Base-by-base conservation (phyloP, 768 basidiomycete species). In the Rhizopogon roseolus region DNA sequence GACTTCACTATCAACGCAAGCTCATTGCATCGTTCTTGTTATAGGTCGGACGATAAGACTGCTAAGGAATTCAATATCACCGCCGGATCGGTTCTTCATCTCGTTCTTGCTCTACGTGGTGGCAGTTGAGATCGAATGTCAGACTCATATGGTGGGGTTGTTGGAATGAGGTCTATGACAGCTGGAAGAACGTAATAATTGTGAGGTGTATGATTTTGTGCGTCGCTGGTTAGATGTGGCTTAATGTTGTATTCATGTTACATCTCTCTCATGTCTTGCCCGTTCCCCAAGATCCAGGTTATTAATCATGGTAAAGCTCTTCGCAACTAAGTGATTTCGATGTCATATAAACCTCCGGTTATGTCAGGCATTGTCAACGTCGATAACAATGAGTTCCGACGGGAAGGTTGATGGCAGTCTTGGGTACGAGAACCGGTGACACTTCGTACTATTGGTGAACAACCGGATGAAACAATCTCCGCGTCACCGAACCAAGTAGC, bases 21-120 rank as follows among this genome's bases (percentile, higher is more conserved):
- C 16, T 44, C 10, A 45, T 7, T 16, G 39, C 39, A 46, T 49
- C 16, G 25, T 42, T 54, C 25, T 50, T 41, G 57, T 14, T 16
- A 28, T 39, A 96, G 93, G 88, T 76, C 78, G 34, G 96, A 98
- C 68, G 96, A 97, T 17, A 96, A 96, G 82, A 84, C 83, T 9
- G 90, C 90, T 5, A 80, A 79, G 57, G 91, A 94, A 9, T 85
- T 85, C 70, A 90, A 88, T 67, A 87, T 98, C 66, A 66, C 73
- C 22, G 86, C 92, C 3, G 94, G 96, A 51, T 80, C 90, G 19
- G 89, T 91, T 22, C 84, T 98, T 61, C 96, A 98, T 75, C 77
- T 98, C 48, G 96, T 98, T 51, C 85, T 98, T 43, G 93, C 96
- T 5, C 82, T 98, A 40, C 92, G 96, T 71, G 96, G 96, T 42